Conservation (phyloP, 441 rosid genomes). For the Pelargonium fulgidum region DNA sequence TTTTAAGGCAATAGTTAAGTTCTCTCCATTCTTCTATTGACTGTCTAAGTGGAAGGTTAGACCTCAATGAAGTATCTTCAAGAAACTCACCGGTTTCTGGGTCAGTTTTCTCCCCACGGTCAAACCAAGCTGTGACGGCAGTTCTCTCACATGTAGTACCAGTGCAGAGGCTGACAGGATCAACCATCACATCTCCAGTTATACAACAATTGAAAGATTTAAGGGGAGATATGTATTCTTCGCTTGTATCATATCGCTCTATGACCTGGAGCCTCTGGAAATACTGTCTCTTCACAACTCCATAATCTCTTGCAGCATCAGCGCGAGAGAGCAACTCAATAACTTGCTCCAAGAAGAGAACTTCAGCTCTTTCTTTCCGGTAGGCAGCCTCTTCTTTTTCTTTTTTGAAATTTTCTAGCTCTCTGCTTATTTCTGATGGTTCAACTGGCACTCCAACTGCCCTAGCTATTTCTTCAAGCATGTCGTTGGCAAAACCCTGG, state of each 20-base stretch:
- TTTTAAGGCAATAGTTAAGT: constrained; percentile 53
- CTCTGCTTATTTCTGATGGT: constrained; percentile 59
- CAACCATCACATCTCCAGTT: constrained; percentile 42
- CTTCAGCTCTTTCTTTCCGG: constrained; percentile 57
- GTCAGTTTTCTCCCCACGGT: constrained; percentile 39
- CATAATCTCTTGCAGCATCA: constrained; percentile 58
- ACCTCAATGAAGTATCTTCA: constrained; percentile 47
- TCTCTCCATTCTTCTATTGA: constrained; percentile 74
- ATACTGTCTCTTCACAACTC: constrained; percentile 45
- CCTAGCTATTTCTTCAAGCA: constrained; percentile 54
- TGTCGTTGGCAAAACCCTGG: constrained; percentile 57
- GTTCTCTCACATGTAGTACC: constrained; percentile 73
- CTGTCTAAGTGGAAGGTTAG: constrained; percentile 50
- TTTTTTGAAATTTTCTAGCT: constrained; percentile 50
- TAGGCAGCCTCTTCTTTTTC: constrained; percentile 60
- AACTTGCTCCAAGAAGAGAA: constrained; percentile 61
- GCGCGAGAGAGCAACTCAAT: constrained; percentile 65
- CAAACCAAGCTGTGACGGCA: constrained; percentile 47
- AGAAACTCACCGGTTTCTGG: constrained; percentile 53
- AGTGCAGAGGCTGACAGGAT: constrained; percentile 65
- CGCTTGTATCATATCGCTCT: constrained; percentile 35
- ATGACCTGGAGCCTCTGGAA: constrained; percentile 41
- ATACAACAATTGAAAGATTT: constrained; percentile 45
- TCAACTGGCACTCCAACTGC: constrained; percentile 65
- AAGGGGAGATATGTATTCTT: constrained; percentile 46